Conservation (phyloP, 2,329 filamentous ascomycete genomes). For the Epichloe festucae region DNA sequence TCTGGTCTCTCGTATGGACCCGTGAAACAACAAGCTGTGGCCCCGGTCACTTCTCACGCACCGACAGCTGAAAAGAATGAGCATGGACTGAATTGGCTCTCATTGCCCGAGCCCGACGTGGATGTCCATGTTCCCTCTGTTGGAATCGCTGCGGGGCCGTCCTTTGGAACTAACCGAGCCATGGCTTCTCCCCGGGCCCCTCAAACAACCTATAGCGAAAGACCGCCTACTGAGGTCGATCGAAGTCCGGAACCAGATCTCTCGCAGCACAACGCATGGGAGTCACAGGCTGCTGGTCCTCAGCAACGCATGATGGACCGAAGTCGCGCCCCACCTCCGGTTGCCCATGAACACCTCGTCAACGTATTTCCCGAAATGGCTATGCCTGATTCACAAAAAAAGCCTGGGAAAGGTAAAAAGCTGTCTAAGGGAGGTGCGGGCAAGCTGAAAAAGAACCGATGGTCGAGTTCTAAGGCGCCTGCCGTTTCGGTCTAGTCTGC, state of each 20-base stretch:
- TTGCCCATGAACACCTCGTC: constrained; percentile 8
- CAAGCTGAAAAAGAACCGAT: constrained; percentile 14
- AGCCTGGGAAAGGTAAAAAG: constrained; percentile 13
- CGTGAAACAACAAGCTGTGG: constrained; percentile 4
- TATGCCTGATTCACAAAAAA: constrained; percentile 8
- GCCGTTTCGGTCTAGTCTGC: constrained; percentile 6
- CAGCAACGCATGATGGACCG: constrained; percentile 3
- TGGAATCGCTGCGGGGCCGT: neutral
- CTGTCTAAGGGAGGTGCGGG: constrained; percentile 18
- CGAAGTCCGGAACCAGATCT: neutral
- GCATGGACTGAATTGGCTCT: constrained; percentile 4
- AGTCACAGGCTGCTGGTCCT: constrained; percentile 8
- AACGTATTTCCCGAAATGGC: constrained; percentile 13
- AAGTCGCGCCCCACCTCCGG: constrained; percentile 6
- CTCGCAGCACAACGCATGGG: constrained; percentile 9
- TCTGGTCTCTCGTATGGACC: constrained; percentile 9
- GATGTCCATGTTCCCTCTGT: neutral
- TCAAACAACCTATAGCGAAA: neutral
- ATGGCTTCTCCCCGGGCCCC: neutral
- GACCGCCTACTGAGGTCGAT: too few species aligned
- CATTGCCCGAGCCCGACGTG: constrained; percentile 2
- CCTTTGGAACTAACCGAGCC: neutral
- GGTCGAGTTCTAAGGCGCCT: constrained; percentile 10
- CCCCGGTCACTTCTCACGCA: constrained; percentile 7
- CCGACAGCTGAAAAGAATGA: constrained; percentile 4